Base-by-base conservation (phyloP, 2,329 filamentous ascomycete species). In the Curvularia eragrostidis region DNA sequence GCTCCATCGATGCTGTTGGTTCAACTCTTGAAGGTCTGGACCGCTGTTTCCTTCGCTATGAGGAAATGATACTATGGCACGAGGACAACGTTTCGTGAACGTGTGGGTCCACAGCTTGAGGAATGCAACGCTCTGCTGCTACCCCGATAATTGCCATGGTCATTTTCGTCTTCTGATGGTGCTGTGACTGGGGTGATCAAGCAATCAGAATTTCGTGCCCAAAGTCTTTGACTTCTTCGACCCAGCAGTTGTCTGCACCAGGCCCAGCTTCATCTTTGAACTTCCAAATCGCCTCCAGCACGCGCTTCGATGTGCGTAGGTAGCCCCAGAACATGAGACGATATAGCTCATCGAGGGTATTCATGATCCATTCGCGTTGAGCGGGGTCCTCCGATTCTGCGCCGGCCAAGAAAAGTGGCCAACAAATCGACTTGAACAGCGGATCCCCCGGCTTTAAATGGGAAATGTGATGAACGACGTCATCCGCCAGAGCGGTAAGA, bases 401-500 rank as follows among this genome's bases (percentile, higher is more conserved):
- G 1, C 85, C 85, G 2, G 83, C 83, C 28, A 87, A 80, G 61
- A 87, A 86, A 0, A 84, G 78, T 1, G 85, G 84, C 84, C 84
- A 87, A n/a, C 82, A 82, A 2, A 84, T 85, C 7, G 82, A 85
- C 67, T 86, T 87, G 76, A 85, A 87, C 41, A 85, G 78, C 6
- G 80, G 79, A 64, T 85, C 83, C 2, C 77, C 70, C 19, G 80
- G 78, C 26, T 76, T 77, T 34, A 87, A 79, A 52, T 78, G 74
- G 5, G 79, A 80, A 23, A 87, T 75, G 57, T 85, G 81, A n/a
- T 73, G 64, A 1, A 86, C 73, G 36, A 85, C 83, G 32, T 84
- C 83, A 23, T 77, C 68, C 3, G 83, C 80, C 1, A 87, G 77
- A 8, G 47, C 64, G 1, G 69, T 68, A 9, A 75, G 51, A 32